These are phyloP conservation scores for Xerophyta viscosa DNA, from an alignment of 106 monocot species.

Conservation along the genomic window DNA sequence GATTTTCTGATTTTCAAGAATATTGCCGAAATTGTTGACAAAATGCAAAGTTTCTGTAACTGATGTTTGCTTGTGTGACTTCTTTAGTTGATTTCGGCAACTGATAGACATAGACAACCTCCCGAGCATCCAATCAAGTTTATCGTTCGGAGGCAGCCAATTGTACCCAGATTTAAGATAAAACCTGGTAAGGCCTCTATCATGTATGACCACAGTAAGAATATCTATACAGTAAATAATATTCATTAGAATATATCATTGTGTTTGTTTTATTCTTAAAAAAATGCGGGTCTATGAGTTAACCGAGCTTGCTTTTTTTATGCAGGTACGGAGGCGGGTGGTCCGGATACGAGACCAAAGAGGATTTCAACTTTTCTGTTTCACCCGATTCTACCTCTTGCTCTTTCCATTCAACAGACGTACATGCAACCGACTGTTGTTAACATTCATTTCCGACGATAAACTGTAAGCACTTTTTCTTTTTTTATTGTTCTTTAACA, in stretches of 20 bases:
- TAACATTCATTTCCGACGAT: conserved; percentile 91
- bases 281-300: too few relatives aligned
- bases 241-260: too few relatives aligned
- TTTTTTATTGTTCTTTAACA: too few relatives aligned
- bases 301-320: too few relatives aligned
- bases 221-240: too few relatives aligned
- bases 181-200: conserved; percentile 57
- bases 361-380: conserved; percentile 82
- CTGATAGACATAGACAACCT: conserved; percentile 72
- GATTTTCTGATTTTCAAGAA: too few relatives aligned
- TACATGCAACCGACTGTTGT: conserved; percentile 90
- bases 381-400: conserved; percentile 82
- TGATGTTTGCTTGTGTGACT: background rate
- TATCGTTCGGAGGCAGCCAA: conserved; percentile 73
- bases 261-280: too few relatives aligned
- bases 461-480: too few relatives aligned
- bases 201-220: too few relatives aligned
- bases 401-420: conserved; percentile 90
- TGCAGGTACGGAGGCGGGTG: conserved; percentile 54
- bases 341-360: conserved; percentile 49
- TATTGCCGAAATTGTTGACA: too few relatives aligned
- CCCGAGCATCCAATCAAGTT: conserved; percentile 95
- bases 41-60: too few relatives aligned
- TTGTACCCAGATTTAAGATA: conserved; percentile 84
- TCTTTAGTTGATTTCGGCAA: conserved; percentile 76